A percentile compares a stretch with the other conserved stretches of the same genome.
These are phyloP conservation scores for Trametes pubescens DNA, from an alignment of 1,284 basidiomycete species.

Conservation along the genomic window DNA sequence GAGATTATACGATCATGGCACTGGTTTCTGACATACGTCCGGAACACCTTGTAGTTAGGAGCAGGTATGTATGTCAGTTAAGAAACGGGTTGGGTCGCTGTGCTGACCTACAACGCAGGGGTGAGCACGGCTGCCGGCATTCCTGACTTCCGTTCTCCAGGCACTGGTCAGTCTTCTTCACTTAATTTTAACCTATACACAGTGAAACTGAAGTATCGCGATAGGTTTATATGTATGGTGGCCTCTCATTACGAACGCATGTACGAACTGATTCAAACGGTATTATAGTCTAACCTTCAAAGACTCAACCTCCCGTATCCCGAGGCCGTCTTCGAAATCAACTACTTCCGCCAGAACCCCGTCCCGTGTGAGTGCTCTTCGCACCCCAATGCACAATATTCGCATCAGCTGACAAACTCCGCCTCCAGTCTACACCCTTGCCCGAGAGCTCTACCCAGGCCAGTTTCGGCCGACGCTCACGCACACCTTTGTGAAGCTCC, in stretches of 20 bases:
- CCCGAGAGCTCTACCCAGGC: constrained; percentile 91
- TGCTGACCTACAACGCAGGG: constrained; percentile 50
- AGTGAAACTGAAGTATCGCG: not conserved
- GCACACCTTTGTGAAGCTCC: constrained; percentile 89
- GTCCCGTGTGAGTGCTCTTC: constrained; percentile 65
- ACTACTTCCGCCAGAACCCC: constrained; percentile 76
- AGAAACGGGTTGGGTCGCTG: not conserved
- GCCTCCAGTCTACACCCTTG: constrained; percentile 81
- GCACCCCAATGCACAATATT: not conserved
- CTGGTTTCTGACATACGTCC: constrained; percentile 1
- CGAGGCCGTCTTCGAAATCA: constrained; percentile 84
- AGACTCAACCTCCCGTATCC: constrained; percentile 78
- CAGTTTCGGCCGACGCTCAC: constrained; percentile 87
- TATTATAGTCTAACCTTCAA: constrained; percentile 72
- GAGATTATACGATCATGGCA: not conserved
- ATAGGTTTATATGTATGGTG: constrained; percentile 63
- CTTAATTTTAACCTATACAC: no score
- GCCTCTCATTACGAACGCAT: not conserved
- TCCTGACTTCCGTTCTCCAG: constrained; percentile 82
- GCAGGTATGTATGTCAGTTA: constrained; percentile 55
- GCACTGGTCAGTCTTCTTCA: constrained; percentile 62
- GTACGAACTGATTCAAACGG: not conserved
- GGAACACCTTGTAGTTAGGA: constrained; percentile 55
- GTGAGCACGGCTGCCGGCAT: constrained; percentile 84
- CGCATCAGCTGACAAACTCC: not conserved